Evolutionary conservation across 2,329 filamentous ascomycete genomes (phyloP).

Genomic region (Colletotrichum sp.): DNA sequence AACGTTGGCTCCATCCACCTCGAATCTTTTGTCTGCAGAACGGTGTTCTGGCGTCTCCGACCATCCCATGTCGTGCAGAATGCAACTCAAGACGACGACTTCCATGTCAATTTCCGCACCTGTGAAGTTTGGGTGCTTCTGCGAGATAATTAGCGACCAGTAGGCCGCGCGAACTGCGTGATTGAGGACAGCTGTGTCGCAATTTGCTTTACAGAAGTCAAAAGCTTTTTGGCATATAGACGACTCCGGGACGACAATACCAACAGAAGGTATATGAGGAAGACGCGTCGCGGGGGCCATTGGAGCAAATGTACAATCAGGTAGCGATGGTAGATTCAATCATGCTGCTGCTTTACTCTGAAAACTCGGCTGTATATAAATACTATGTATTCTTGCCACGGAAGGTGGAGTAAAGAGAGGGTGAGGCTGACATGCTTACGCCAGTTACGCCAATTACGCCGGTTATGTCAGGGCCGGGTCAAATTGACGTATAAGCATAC

Average conservation of each 20-base stretch:
- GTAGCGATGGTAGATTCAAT: neutral
- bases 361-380: accelerated
- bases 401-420: neutral
- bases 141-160: neutral
- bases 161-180: neutral
- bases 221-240: neutral
- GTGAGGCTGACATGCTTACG: neutral
- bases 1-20: neutral
- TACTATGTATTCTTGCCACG: neutral
- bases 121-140: neutral
- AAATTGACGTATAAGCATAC: too few species aligned
- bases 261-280: neutral
- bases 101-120: neutral
- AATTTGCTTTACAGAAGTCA: neutral
- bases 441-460: neutral
- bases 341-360: accelerated
- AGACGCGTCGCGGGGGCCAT: neutral
- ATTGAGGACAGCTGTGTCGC: neutral
- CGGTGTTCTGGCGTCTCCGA: neutral
- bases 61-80: neutral
- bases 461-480: too few species aligned
- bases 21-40: neutral
- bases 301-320: too few species aligned
- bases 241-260: accelerated
- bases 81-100: neutral